Conservation (phyloP, 1,284 basidiomycete species). For the Cryptococcus wingfieldii region DNA sequence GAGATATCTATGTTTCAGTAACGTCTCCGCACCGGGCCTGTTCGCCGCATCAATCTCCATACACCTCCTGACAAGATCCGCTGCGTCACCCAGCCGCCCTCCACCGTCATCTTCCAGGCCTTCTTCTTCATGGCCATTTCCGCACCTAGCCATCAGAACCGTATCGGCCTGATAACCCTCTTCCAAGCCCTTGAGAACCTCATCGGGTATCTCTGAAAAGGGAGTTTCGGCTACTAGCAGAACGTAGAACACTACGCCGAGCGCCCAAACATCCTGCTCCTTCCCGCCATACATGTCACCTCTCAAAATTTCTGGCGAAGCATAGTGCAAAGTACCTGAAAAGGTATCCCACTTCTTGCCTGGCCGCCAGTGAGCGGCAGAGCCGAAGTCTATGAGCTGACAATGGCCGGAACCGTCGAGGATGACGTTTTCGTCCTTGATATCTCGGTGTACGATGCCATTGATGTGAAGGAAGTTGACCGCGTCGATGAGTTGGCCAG, state of each 20-base stretch:
- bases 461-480: slow-evolving; percentile 84
- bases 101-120: slow-evolving; percentile 44
- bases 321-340: slow-evolving; percentile 79
- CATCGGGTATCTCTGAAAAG: slow-evolving; percentile 58
- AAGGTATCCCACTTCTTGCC: slow-evolving; percentile 95
- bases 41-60: slow-evolving; percentile 38
- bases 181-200: slow-evolving; percentile 36
- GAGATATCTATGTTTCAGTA: slow-evolving; percentile 43
- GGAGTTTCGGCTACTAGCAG: slow-evolving; percentile 93
- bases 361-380: slow-evolving; percentile 62
- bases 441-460: slow-evolving; percentile 93
- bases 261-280: slow-evolving; percentile 97
- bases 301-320: slow-evolving; percentile 91
- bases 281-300: slow-evolving; percentile 93
- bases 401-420: slow-evolving; percentile 57
- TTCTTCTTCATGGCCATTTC: slow-evolving; percentile 26
- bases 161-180: slow-evolving; percentile 27
- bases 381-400: slow-evolving; percentile 92
- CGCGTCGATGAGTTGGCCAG: slow-evolving; percentile 92
- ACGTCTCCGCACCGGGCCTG: slow-evolving; percentile 41
- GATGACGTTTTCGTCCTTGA: slow-evolving; percentile 96
- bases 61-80: slow-evolving; percentile 46
- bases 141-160: slow-evolving; percentile 39
- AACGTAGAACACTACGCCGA: slow-evolving; percentile 96
- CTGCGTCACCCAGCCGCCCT: slow-evolving; percentile 41